Evolutionary conservation across 2,329 filamentous ascomycete species (phyloP), one percentile per base, ranked within the genome.

Genomic region (Aspergillus sp.): DNA sequence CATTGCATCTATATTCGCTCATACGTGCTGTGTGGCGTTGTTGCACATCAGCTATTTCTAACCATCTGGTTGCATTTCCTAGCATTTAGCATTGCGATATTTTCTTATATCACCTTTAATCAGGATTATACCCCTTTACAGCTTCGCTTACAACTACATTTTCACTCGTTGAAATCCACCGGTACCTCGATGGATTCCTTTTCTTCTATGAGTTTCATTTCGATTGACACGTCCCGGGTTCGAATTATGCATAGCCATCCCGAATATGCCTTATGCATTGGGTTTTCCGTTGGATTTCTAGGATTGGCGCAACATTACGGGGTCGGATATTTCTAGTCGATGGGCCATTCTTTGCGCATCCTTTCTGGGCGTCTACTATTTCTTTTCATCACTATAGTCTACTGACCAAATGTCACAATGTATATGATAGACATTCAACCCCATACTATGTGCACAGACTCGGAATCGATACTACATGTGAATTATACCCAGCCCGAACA

Each of bases 41-140:
- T 53, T 30, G 13, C 34, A 53, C 43, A 49, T 49, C 38, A 20
- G 24, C 36, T 49, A 20, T 36, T 7, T 53, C 13, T 9, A 9
- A 7, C 20, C 20, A 22, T 47, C 9, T 48, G 43, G 36, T 48
- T 26, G 32, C 34, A 55, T 57, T 49, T 47, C 20, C 34, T 48
- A 32, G 53, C 56, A 59, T 61, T 32, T 58, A 59, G 59, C 59
- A 56, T 56, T 54, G 56, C 49, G 45, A 44, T 52, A 42, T 50
- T 32, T 53, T 7, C 20, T 45, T 49, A 5, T 7, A 36, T 34
- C 51, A 3, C 51, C 34, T 34, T 47, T 44, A 41, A 56, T 45
- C 26, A 59, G 36, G 39, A 49, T 51, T 61, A 61, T 61, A 61
- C 59, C 59, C 55, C 52, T 56, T 61, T 47, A 53, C 56, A 51